Evolutionary conservation across 208 protist species (phyloP), one percentile per base, ranked within the genome.

Genomic region (Leishmania major): DNA sequence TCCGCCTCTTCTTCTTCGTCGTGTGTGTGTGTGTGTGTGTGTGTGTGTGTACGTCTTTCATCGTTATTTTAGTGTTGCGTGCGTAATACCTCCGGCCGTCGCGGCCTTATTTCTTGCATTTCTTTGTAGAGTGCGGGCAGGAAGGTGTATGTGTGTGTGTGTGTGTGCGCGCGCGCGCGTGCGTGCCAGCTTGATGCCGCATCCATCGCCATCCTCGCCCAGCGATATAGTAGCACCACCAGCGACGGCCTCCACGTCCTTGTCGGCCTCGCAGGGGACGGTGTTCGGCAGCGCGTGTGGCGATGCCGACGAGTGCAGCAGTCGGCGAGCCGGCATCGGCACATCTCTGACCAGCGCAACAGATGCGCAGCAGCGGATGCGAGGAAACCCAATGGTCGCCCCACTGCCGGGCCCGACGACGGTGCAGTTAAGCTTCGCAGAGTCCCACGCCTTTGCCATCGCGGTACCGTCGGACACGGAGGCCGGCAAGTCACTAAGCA

Each of bases 141-240:
- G 64, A 31, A 3, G 0, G 57, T 51, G 69, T 57, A 3, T 57
- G 70, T 75, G 40, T 40, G 37, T 3, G 35, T n/a, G n/a, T n/a
- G n/a, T n/a, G n/a, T n/a, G n/a, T n/a, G 70, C 7, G 73, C 49
- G 55, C 4, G 55, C 4, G 35, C 11, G 31, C 3, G 53, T 17
- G 3, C 15, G 1, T 47, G 15, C 74, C 55, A 17, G 11, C 55
- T 64, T 7, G 8, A 69, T 78, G 59, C 59, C 57, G 17, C 59
- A 22, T 8, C 15, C 75, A 81, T 40, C 77, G 31, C 13, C 62
- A 40, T 57, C 60, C 75, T 59, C 59, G 82, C 13, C 79, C 57
- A 80, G 59, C 66, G 43, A 31, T 59, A 47, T 62, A 84, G 62
- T 37, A 37, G 62, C 69, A 81, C 49, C 45, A 55, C 43, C 80